Base-by-base conservation (phyloP, 1,284 basidiomycete genomes). In the Anthracocystis panici-leucophaei region DNA sequence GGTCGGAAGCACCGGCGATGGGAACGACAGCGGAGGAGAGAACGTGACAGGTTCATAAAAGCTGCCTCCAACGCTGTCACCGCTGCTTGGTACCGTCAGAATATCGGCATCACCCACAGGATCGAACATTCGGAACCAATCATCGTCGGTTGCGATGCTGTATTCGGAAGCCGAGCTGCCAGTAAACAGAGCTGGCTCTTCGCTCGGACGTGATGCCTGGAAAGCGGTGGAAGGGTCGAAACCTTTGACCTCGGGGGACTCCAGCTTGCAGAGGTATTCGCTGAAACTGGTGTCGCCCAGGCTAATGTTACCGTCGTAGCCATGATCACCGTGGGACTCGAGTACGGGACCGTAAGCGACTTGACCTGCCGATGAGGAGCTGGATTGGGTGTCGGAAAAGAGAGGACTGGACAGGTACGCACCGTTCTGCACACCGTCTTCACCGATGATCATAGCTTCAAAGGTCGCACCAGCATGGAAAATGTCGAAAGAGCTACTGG, bases 121-220 rank as follows among this genome's bases (percentile, higher is more conserved):
- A 18, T 50, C 60, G 27, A 42, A 5, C 29, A 55, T 18, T 1
- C 45, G 33, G 12, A 42, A 35, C 60, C 60, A 62, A 0, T 44
- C 46, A 5, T 54, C 52, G 27, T 38, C 40, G 5, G 55, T 35
- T 3, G 55, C n/a, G 7, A 27, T 6, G 25, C 55, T 48, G 21
- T 16, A 23, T 3, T 57, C 55, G 0, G 54, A 46, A 3, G 44
- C 29, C 5, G 44, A 23, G 21, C 44, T 48, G 12, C 35, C 20
- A 5, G 45, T 49, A 45, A 40, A 42, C 27, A 55, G 5, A 25
- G 44, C 5, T 9, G 59, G 33, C 10, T 41, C 44, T 4, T 31
- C 31, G 31, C 21, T 51, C 33, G 18, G 33, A 21, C 16, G 7
- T 2, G 14, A 2, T 10, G 33, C 0, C 1, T 31, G 3, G 14